phyloP scores from a whole-genome alignment of 345 rosid genomes.

The Litchi chinensis region DNA sequence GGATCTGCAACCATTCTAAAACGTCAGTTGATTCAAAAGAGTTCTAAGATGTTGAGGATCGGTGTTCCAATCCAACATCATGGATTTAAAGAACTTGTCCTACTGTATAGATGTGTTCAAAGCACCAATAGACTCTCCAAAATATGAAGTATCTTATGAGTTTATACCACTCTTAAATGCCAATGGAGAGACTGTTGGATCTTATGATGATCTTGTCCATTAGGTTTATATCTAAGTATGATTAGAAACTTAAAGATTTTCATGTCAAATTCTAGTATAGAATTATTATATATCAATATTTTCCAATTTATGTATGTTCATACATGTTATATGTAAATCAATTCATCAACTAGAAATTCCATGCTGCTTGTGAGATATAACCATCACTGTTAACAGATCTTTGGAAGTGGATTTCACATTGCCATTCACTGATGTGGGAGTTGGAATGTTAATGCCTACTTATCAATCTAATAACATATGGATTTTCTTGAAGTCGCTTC shows the following conservation, averaged over 20 bases:
- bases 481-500: neutral
- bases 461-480: neutral
- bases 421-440: neutral
- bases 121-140: conserved; percentile 16
- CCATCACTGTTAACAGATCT: too few relatives aligned
- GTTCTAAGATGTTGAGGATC: conserved; percentile 23
- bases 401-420: neutral
- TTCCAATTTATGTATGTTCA: too few relatives aligned
- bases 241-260: too few relatives aligned
- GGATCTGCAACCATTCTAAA: conserved; percentile 13
- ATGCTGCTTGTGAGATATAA: too few relatives aligned
- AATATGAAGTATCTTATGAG: conserved; percentile 27
- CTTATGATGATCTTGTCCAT: conserved; percentile 11
- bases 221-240: conserved; percentile 36
- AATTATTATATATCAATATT: too few relatives aligned
- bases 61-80: conserved; percentile 30
- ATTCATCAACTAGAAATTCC: too few relatives aligned
- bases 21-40: conserved; percentile 3
- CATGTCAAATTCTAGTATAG: neutral
- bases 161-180: conserved; percentile 16
- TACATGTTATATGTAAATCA: too few relatives aligned
- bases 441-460: neutral
- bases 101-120: conserved; percentile 16
- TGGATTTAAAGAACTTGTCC: conserved; percentile 28
- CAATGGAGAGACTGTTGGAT: neutral